Conservation (phyloP, 352 stramenopile genomes). For the Globisporangium splendens region DNA sequence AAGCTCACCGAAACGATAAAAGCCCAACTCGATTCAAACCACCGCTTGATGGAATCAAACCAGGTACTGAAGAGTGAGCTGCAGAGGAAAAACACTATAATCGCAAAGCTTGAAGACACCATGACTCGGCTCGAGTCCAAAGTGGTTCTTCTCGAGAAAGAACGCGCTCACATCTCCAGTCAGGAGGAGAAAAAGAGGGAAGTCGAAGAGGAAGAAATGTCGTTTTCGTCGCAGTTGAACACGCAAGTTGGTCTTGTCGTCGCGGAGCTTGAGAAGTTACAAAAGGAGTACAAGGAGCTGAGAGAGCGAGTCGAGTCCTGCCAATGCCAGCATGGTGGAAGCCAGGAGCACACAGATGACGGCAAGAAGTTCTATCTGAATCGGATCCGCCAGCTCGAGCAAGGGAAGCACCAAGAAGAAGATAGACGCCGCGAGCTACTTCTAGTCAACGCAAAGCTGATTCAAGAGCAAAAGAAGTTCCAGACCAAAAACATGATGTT, state of each 20-base stretch:
- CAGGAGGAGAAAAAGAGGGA: slow-evolving; percentile 35
- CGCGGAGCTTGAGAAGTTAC: slow-evolving; percentile 41
- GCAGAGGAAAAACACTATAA: slow-evolving; percentile 17
- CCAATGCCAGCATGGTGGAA: slow-evolving; percentile 8
- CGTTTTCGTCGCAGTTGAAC: slow-evolving; percentile 34
- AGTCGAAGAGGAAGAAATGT: slow-evolving; percentile 21
- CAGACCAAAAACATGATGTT: slow-evolving; percentile 32
- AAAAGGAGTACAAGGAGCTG: slow-evolving; percentile 39
- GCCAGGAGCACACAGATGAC: slow-evolving; percentile 16
- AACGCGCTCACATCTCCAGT: slow-evolving; percentile 31
- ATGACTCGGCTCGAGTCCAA: slow-evolving; percentile 41
- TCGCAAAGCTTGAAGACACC: slow-evolving; percentile 27
- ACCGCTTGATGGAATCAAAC: slow-evolving; percentile 34
- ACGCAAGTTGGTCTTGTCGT: slow-evolving; percentile 37
- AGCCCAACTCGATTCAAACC: slow-evolving; percentile 38
- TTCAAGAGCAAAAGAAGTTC: slow-evolving; percentile 60
- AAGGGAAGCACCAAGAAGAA: slow-evolving; percentile 35
- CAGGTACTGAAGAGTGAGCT: slow-evolving; percentile 35
- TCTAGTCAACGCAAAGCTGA: slow-evolving; percentile 60
- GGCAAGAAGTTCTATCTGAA: slow-evolving; percentile 35
- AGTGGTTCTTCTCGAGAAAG: slow-evolving; percentile 42
- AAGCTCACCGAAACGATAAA: slow-evolving; percentile 33
- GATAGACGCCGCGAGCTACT: slow-evolving; percentile 60
- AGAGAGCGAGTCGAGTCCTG: slow-evolving; percentile 19
- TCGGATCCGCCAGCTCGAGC: slow-evolving; percentile 50